Evolutionary conservation across 805 yeast species (phyloP).

Genomic region (Lachancea sp.): DNA sequence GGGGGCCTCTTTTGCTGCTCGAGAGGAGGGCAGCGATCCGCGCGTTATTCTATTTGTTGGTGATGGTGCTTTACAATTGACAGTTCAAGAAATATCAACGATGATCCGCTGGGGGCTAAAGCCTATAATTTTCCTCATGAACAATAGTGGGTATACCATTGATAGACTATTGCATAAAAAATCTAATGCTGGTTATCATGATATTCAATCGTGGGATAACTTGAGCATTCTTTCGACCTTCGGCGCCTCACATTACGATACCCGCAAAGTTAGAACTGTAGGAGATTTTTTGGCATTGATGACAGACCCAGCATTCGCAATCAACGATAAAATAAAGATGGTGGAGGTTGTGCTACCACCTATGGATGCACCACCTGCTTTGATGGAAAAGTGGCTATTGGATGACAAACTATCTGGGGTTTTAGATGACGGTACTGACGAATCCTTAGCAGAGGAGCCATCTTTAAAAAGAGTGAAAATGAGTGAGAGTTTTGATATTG

Average conservation of each 20-base stretch:
- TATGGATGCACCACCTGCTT: conserved; percentile 48
- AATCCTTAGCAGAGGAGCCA: background rate
- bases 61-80: conserved; percentile 63
- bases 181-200: conserved; percentile 46
- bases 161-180: conserved; percentile 57
- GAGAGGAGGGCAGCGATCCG: conserved; percentile 39
- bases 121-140: conserved; percentile 54
- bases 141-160: conserved; percentile 61
- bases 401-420: background rate
- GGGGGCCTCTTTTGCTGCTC: conserved; percentile 55
- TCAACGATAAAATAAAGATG: conserved; percentile 43
- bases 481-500: background rate
- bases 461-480: background rate
- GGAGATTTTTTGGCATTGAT: conserved; percentile 45
- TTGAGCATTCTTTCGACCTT: conserved; percentile 42
- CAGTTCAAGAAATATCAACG: conserved; percentile 59
- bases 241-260: conserved; percentile 46
- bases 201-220: conserved; percentile 59
- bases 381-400: conserved; percentile 8
- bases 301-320: conserved; percentile 34
- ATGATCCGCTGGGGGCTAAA: conserved; percentile 47
- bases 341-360: conserved; percentile 52
- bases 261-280: conserved; percentile 39
- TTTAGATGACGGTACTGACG: background rate
- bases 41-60: conserved; percentile 58